A percentile compares a stretch with the other conserved stretches of the same genome.
Conservation (phyloP, 2,329 filamentous ascomycete genomes). For the Venturia oleaginea region DNA sequence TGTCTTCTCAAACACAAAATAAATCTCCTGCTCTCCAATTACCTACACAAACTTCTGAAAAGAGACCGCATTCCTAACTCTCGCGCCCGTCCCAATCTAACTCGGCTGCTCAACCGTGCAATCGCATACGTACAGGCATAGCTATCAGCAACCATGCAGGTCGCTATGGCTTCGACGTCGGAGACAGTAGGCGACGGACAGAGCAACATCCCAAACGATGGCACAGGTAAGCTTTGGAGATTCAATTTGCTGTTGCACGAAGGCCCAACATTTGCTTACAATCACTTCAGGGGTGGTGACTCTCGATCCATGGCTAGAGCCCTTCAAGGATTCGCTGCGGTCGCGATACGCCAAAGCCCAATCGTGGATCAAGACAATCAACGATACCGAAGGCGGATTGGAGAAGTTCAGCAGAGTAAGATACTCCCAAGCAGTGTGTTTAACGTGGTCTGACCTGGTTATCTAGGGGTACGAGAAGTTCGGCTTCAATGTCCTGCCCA, state of each 20-base stretch:
- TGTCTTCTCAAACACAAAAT: too few relatives aligned
- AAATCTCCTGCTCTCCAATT: too few relatives aligned
- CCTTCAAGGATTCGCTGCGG: conserved; percentile 70
- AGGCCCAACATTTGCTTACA: not conserved
- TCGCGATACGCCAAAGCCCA: conserved; percentile 71
- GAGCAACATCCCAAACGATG: conserved; percentile 53
- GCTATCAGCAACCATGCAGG: conserved; percentile 2
- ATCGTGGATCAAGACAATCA: conserved; percentile 76
- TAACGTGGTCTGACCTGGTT: not conserved
- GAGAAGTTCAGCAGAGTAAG: conserved; percentile 80
- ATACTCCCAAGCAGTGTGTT: not conserved
- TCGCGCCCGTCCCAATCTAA: not conserved
- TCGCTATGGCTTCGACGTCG: conserved; percentile 2
- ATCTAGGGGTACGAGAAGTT: conserved; percentile 72
- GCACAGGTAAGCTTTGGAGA: conserved; percentile 51
- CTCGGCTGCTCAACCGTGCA: not conserved
- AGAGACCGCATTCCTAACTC: not conserved
- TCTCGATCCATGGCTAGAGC: conserved; percentile 82
- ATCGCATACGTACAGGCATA: not conserved
- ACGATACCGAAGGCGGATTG: conserved; percentile 76
- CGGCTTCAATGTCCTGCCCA: conserved; percentile 70
- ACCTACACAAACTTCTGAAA: not conserved
- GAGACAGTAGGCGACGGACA: not conserved
- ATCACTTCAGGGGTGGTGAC: conserved; percentile 61
- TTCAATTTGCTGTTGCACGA: conserved; percentile 16